phyloP scores from a whole-genome alignment of 2,329 filamentous ascomycete genomes.

The Aspergillus ibericus region DNA sequence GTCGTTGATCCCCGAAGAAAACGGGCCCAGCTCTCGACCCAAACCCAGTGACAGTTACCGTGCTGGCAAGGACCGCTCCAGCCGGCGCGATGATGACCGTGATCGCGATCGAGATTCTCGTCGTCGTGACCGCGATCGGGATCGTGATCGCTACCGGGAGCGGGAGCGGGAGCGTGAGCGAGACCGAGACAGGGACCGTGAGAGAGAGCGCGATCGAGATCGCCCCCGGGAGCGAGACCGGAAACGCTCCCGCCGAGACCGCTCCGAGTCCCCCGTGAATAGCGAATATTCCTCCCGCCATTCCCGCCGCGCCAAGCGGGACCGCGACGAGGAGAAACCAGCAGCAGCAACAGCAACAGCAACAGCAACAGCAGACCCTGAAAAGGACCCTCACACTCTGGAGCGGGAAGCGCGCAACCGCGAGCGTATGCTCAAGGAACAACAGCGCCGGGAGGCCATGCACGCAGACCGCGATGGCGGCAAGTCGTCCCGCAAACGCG shows the following conservation, averaged over 20 bases:
- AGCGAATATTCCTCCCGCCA: constrained; percentile 36
- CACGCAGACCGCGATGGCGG: constrained; percentile 28
- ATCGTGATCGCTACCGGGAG: constrained; percentile 39
- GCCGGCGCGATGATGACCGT: constrained; percentile 33
- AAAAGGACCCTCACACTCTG: constrained; percentile 69
- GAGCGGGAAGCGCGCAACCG: constrained; percentile 68
- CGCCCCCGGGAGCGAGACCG: constrained; percentile 34
- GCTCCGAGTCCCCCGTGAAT: constrained; percentile 35
- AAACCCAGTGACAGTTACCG: constrained; percentile 27
- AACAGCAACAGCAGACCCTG: constrained; percentile 24
- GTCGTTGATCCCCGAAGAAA: constrained; percentile 23
- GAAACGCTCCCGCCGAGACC: constrained; percentile 44
- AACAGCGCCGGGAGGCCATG: constrained; percentile 62
- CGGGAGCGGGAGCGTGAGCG: constrained; percentile 35
- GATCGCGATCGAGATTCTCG: constrained; percentile 31
- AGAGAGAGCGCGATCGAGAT: constrained; percentile 26
- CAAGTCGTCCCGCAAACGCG: constrained; percentile 35
- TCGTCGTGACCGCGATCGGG: constrained; percentile 46
- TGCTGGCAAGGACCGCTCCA: constrained; percentile 29
- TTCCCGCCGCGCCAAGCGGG: constrained; percentile 38
- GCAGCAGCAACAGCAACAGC: too few relatives aligned
- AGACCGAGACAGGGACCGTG: constrained; percentile 34
- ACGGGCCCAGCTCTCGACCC: constrained; percentile 20
- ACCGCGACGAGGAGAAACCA: constrained; percentile 28
- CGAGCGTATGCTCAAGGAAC: constrained; percentile 65